Base-by-base conservation (phyloP, 768 basidiomycete genomes). In the Sarcodon aspratus region DNA sequence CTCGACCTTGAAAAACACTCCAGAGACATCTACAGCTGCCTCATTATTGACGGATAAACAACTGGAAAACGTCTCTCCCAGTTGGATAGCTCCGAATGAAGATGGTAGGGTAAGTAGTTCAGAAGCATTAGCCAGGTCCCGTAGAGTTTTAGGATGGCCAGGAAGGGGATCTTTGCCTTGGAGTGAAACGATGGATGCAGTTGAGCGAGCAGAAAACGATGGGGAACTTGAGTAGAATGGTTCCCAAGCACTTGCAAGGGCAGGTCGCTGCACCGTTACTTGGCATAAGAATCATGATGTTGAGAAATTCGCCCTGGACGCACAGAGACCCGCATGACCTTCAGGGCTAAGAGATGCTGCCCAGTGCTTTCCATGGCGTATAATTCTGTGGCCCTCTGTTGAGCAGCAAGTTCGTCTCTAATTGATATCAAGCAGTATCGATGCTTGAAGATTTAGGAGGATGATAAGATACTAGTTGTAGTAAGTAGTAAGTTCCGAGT, bases 291-390 rank as follows among this genome's bases (percentile, higher is more conserved):
- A 40, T 48, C 50, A 36, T 31, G 36, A 38, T 42, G 48, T 38
- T 5, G 13, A 10, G 13, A 44, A 36, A 33, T 34, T 8, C 52
- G 42, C 45, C 7, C 46, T 21, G 45, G 36, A 80, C 86, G 65
- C 67, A 91, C 88, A 62, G 87, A 90, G 50, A 88, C 76, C 48
- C 88, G 77, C 84, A 91, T 91, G 50, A 90, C 88, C 64, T 91
- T 91, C 55, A 91, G 69, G 3, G 88, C 82, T 37, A 91, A 61
- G 35, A 82, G 67, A 62, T 89, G 85, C 13, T 42, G 40, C 1
- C 72, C 69, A 48, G 77, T 73, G 36, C 73, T 74, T 52, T 87
- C 84, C 53, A 63, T 61, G 40, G 48, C 59, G 33, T 38, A 27
- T 27, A 5, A 27, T 27, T 27, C 2, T 27, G 21, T 27, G 2